Conservation (phyloP, 768 basidiomycete genomes). For the Omphalotus guepiniiformis region DNA sequence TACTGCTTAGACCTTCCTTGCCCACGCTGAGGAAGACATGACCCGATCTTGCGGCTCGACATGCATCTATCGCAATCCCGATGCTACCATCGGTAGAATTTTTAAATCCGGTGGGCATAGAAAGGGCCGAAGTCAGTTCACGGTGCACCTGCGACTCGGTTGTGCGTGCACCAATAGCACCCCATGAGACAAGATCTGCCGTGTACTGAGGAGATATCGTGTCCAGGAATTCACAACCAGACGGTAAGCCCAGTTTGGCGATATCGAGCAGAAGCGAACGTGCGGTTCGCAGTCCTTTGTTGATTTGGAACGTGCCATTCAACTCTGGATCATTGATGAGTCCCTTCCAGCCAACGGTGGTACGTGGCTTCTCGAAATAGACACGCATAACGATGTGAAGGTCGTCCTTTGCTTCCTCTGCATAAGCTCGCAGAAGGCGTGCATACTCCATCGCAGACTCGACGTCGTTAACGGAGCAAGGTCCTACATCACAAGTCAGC, state of each 20-base stretch:
- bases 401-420: constrained; percentile 76
- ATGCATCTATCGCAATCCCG: constrained; percentile 91
- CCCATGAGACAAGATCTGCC: constrained; percentile 90
- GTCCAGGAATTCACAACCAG: constrained; percentile 95
- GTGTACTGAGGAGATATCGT: constrained; percentile 83
- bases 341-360: constrained; percentile 98
- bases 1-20: constrained; percentile 91
- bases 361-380: constrained; percentile 96
- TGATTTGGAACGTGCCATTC: constrained; percentile 92
- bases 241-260: constrained; percentile 85
- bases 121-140: constrained; percentile 81
- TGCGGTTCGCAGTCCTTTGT: constrained; percentile 88
- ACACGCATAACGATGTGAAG: constrained; percentile 96
- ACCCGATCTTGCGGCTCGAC: constrained; percentile 82
- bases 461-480: constrained; percentile 92
- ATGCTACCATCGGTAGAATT: constrained; percentile 95
- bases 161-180: constrained; percentile 91
- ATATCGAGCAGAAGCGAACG: constrained; percentile 85
- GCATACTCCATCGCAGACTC: constrained; percentile 88
- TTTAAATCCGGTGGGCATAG: constrained; percentile 98
- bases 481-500: constrained; percentile 37
- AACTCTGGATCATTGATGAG: constrained; percentile 97
- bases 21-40: constrained; percentile 98
- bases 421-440: constrained; percentile 70
- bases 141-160: constrained; percentile 94